Base-by-base conservation (phyloP, 495 filamentous ascomycete species). In the Trypethelium eluteriae region DNA sequence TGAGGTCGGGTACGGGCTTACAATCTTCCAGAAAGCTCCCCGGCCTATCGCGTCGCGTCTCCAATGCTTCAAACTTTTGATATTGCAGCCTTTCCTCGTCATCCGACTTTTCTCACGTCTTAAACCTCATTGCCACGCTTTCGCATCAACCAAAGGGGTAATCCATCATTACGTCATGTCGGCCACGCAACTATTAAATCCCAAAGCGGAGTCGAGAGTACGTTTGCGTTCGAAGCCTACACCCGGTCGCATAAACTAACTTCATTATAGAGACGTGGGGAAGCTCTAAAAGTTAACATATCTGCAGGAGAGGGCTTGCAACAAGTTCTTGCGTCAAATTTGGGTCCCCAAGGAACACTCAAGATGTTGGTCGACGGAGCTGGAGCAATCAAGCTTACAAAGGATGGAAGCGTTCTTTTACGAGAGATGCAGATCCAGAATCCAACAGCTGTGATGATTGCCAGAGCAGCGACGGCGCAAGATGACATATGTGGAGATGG, bases 351-450 rank as follows among this genome's bases (percentile, higher is more conserved):
- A 64, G 94, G 94, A 38, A 98, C 94, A 2, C 85, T 98, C 69
- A 98, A 98, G 82, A 98, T 98, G 94, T 82, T 98, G 70, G 94
- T 98, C 62, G 94, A 98, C 76, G 94, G 94, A 76, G 85, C 95
- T 64, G 94, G 94, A 75, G 85, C 85, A 89, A 99, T 99, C 82
- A 99, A 98, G 79, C 82, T 99, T 73, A 99, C 94, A 63, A 99
- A 99, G 79, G 94, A 99, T 82, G 94, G 94, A 74, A 96, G 94
- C 74, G 94, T 98, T 62, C 81, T 99, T 64, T 76, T 99, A 71
- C 85, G 91, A 71, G 94, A 99, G 77, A 99, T 99, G 95, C 61
- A 62, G 65, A 67, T 64, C 64, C 66, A 65, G 39, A 68, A 66
- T 62, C 63, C 47, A 5, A 62, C 44, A 47, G 80, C 86, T 81